phyloP scores from a whole-genome alignment of 495 filamentous ascomycete species.

The Hyaloscypha variabilis region DNA sequence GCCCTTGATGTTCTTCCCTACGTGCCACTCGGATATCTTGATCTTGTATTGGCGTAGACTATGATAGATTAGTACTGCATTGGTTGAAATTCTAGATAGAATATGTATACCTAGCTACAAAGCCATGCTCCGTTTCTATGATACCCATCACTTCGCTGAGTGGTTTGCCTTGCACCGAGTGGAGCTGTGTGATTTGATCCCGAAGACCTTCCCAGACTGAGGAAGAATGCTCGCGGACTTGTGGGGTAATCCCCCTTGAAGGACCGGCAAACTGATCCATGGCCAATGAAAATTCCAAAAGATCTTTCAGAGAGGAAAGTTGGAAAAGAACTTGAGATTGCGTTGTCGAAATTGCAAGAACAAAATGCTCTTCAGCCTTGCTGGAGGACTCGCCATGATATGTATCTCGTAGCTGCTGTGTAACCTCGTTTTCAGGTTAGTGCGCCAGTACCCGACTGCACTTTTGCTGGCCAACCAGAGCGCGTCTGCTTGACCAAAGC shows the following conservation, averaged over 20 bases:
- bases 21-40: constrained; percentile 3
- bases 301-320: background rate
- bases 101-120: background rate
- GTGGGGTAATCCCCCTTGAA: background rate
- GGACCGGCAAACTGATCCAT: background rate
- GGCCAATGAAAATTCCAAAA: background rate
- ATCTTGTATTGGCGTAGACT: constrained; percentile 8
- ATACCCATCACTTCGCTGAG: background rate
- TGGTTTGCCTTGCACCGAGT: background rate
- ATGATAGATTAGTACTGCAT: background rate
- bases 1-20: constrained; percentile 5
- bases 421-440: background rate
- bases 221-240: background rate
- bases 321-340: background rate
- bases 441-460: background rate
- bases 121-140: background rate
- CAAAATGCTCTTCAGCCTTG: background rate
- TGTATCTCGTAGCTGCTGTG: background rate
- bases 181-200: background rate
- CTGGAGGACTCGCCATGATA: background rate
- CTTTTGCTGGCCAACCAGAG: background rate
- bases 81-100: background rate
- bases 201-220: background rate
- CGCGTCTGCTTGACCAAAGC: too few relatives aligned
- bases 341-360: background rate